Conservation (phyloP, 176 grass and related monocot genomes). For the Zoysia pacifica region DNA sequence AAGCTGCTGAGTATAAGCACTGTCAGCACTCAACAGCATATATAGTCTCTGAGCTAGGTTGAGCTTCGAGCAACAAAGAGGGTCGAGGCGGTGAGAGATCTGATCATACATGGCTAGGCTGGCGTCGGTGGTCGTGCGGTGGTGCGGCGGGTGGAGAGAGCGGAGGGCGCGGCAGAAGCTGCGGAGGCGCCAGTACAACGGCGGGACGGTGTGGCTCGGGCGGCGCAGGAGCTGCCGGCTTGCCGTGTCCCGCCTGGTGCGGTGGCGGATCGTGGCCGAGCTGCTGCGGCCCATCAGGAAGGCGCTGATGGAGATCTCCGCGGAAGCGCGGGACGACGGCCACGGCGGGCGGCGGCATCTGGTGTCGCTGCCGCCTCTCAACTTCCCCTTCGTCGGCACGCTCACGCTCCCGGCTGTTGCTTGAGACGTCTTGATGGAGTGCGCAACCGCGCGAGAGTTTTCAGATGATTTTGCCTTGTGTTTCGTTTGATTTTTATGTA, state of each 20-base stretch:
- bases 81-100: neutral
- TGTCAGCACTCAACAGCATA: neutral
- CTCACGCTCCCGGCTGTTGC: constrained; percentile 52
- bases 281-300: constrained; percentile 57
- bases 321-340: neutral
- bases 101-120: constrained; percentile 28
- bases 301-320: constrained; percentile 48
- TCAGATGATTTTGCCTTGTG: constrained; percentile 14
- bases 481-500: neutral
- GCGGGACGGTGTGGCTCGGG: constrained; percentile 54
- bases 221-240: constrained; percentile 43
- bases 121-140: constrained; percentile 26
- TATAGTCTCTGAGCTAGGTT: neutral
- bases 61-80: neutral
- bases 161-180: constrained; percentile 32
- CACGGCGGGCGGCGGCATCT: constrained; percentile 25
- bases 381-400: constrained; percentile 54
- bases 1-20: neutral
- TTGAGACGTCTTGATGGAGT: neutral
- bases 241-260: constrained; percentile 43
- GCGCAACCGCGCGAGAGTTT: neutral
- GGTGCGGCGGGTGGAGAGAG: constrained; percentile 45
- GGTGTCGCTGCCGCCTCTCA: constrained; percentile 44
- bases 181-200: constrained; percentile 37
- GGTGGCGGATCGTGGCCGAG: constrained; percentile 56